These are phyloP conservation scores for Diversispora epigaea DNA, from an alignment of 192 early-diverging fungal genomes.

Conservation along the genomic window DNA sequence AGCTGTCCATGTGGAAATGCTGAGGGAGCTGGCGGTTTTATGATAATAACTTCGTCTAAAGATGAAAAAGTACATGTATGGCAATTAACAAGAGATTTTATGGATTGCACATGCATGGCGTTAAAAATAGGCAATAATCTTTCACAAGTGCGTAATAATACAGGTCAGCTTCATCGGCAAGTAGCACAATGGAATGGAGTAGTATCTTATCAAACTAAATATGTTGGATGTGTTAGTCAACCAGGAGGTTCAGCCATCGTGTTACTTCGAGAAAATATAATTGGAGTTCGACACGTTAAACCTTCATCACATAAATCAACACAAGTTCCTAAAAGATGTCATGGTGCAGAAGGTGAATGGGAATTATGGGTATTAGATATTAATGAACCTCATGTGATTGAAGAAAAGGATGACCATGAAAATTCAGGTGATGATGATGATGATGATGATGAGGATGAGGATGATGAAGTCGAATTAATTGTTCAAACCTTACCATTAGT, in stretches of 20 bases:
- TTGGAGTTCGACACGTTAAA: slow-evolving; percentile 19
- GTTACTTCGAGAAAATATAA: slow-evolving; percentile 10
- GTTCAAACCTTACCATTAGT: slow-evolving; percentile 18
- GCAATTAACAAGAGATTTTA: slow-evolving; percentile 12
- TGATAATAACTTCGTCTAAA: slow-evolving; percentile 9
- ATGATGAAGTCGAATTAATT: slow-evolving; percentile 4
- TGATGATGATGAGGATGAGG: no score
- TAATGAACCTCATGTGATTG: not conserved
- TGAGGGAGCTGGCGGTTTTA: slow-evolving; percentile 10
- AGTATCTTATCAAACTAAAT: slow-evolving; percentile 23
- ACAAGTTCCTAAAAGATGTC: not conserved
- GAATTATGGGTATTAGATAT: slow-evolving; percentile 28
- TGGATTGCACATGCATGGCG: slow-evolving; percentile 30
- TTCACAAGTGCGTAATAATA: not conserved
- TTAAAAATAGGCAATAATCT: not conserved
- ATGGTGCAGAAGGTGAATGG: slow-evolving; percentile 32
- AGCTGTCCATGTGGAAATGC: slow-evolving; percentile 28
- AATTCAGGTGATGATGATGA: not conserved
- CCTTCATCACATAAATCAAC: not conserved
- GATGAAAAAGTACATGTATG: slow-evolving; percentile 31
- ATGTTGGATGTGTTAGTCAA: slow-evolving; percentile 15
- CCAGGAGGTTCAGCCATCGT: slow-evolving; percentile 24
- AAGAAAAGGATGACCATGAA: not conserved
- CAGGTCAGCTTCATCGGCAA: not conserved
- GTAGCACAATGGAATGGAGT: slow-evolving; percentile 23